Evolutionary conservation across 352 stramenopile genomes (phyloP), one percentile per base, ranked within the genome.

Genomic region (Phytophthora crassamura): DNA sequence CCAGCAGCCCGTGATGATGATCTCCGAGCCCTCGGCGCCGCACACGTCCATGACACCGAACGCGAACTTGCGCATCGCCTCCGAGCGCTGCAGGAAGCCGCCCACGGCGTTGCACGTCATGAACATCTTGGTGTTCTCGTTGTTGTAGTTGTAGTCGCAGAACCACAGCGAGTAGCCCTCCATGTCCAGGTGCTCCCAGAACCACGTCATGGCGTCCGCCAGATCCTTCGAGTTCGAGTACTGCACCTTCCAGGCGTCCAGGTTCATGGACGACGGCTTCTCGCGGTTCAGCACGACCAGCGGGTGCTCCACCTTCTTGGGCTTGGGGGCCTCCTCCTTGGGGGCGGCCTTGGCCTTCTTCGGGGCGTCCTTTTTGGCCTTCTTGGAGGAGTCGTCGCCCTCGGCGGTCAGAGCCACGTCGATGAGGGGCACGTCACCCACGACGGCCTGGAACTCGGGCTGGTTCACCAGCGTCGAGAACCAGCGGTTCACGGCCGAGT

Each of bases 381-480:
- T 74, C 53, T 66, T 75, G 43, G 22, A 55, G 49, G 73, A 75
- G 45, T 85, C 65, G 63, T 87, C 82, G 36, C 80, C 87, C 35
- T 86, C 79, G n/a, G 88, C 78, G 12, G 76, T 67, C 32, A 94
- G 62, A 58, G 85, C 82, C 38, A 89, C 80, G 47, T 94, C 84
- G 64, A 78, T 89, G 34, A 98, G 78, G 22, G 79, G 78, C 52
- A 98, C 93, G 47, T 97, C 88, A 30, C 96, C 96, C 16, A 98
- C 72, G 22, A 99, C 86, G 18, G 89, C 81, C 52, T 84, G 67
- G 81, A 99, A 98, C 72, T 98, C 77, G 11, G 90, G 86, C 77
- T 98, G 90, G 73, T 98, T 96, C n/a, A 98, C 92, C 36, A 89
- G 93, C 48, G 88, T 98, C 35, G 70, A 77, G 74, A 99, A 99